These are phyloP conservation scores for Monosporozyma aquatica DNA, from an alignment of 805 yeast genomes.

Conservation along the genomic window DNA sequence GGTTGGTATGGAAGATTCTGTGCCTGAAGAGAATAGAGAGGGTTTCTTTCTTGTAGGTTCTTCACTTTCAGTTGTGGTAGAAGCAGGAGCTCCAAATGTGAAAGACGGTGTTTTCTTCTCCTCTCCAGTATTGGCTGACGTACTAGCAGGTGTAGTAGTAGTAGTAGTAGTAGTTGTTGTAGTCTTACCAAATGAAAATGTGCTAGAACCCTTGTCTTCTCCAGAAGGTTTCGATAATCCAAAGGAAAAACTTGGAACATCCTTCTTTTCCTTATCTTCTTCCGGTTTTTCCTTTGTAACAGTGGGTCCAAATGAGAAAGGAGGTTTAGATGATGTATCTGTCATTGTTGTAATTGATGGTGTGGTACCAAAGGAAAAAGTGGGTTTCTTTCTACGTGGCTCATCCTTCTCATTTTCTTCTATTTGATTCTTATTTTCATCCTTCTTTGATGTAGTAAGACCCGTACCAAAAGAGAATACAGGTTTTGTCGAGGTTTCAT, in stretches of 20 bases:
- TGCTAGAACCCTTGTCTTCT: not conserved
- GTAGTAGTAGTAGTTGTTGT: not conserved
- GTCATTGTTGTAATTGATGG: not conserved
- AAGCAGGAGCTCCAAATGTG: conserved; percentile 5
- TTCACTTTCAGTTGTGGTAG: not conserved
- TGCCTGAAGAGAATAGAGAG: not conserved
- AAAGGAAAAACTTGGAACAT: conserved; percentile 3
- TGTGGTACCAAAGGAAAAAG: conserved; percentile 9
- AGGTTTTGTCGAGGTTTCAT: conserved; percentile 4
- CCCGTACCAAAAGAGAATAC: conserved; percentile 10
- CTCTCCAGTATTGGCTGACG: too few species aligned
- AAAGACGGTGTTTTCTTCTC: conserved; percentile 7
- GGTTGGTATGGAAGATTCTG: not conserved
- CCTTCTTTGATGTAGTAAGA: not conserved
- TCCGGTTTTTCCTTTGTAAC: not conserved
- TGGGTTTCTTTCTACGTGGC: conserved; percentile 4
- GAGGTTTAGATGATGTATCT: not conserved
- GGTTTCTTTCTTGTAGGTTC: not conserved
- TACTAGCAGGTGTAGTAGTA: too few species aligned
- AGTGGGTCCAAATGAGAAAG: conserved; percentile 4
- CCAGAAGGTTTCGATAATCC: conserved; percentile 1
- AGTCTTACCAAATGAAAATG: conserved; percentile 4
- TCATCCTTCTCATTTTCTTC: not conserved
- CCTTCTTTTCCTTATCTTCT: not conserved
- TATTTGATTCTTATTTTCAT: not conserved